Conservation (phyloP, 2,329 filamentous ascomycete genomes). For the Colletotrichum sp. region DNA sequence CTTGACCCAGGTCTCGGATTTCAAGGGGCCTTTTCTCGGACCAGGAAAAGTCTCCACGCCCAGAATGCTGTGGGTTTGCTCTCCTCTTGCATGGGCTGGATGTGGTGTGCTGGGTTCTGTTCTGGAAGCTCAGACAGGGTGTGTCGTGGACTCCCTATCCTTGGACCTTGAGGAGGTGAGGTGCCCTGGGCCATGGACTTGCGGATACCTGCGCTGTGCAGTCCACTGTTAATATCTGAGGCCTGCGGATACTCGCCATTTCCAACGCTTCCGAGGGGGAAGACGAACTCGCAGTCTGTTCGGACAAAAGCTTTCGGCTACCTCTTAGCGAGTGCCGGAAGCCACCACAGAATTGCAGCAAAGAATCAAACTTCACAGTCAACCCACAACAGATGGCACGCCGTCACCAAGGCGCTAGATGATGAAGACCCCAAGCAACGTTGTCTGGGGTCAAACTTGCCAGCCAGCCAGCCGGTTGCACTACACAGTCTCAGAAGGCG, state of each 20-base stretch:
- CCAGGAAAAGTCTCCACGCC: background rate
- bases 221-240: background rate
- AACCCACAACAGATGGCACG: background rate
- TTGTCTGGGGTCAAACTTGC: background rate
- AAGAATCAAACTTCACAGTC: background rate
- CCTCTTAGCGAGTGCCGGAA: background rate
- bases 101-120: background rate
- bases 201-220: background rate
- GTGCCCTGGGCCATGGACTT: background rate
- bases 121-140: constrained; percentile 4
- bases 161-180: background rate
- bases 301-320: background rate
- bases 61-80: background rate
- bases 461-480: background rate
- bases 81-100: constrained; percentile 2
- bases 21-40: background rate
- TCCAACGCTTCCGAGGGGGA: background rate
- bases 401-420: background rate
- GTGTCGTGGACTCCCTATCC: background rate
- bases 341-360: background rate
- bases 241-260: background rate
- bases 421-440: background rate
- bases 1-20: background rate
- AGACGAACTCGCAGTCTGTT: background rate
- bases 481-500: background rate